Conservation (phyloP, 140 eudicot species). For the Ambrosia hybrid region DNA sequence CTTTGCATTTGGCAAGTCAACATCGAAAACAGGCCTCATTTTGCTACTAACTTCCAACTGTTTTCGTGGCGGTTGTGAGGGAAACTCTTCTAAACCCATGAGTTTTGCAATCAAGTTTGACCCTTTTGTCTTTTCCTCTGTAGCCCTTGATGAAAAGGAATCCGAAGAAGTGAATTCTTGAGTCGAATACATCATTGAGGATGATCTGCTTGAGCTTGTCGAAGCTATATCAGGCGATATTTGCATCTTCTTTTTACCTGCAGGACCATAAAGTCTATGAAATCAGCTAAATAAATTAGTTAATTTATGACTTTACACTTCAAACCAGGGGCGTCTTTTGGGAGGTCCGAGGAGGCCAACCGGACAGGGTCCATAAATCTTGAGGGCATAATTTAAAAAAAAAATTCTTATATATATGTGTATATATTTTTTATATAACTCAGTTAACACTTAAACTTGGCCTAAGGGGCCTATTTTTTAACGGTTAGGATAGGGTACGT, state of each 20-base stretch:
- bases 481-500: too few species aligned
- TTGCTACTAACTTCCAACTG: slow-evolving; percentile 32
- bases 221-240: slow-evolving; percentile 55
- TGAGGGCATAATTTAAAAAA: too few species aligned
- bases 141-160: slow-evolving; percentile 43
- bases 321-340: too few species aligned
- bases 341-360: too few species aligned
- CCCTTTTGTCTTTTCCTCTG: slow-evolving; percentile 48
- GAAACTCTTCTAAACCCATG: slow-evolving; percentile 73
- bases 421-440: too few species aligned
- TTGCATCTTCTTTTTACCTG: slow-evolving; percentile 39
- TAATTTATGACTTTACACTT: neutral
- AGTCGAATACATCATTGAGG: slow-evolving; percentile 48
- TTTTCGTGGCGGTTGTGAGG: slow-evolving; percentile 42
- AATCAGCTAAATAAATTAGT: too few species aligned
- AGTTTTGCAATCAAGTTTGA: slow-evolving; percentile 75
- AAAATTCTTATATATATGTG: too few species aligned
- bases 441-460: too few species aligned
- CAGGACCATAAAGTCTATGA: neutral
- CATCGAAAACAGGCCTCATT: slow-evolving; percentile 45
- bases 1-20: slow-evolving; percentile 55
- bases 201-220: slow-evolving; percentile 73
- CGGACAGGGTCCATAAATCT: too few species aligned
- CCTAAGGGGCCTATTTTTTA: too few species aligned
- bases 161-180: slow-evolving; percentile 63